phyloP scores from a whole-genome alignment of 169 alveolate species.

The Cryptosporidium sp. region DNA sequence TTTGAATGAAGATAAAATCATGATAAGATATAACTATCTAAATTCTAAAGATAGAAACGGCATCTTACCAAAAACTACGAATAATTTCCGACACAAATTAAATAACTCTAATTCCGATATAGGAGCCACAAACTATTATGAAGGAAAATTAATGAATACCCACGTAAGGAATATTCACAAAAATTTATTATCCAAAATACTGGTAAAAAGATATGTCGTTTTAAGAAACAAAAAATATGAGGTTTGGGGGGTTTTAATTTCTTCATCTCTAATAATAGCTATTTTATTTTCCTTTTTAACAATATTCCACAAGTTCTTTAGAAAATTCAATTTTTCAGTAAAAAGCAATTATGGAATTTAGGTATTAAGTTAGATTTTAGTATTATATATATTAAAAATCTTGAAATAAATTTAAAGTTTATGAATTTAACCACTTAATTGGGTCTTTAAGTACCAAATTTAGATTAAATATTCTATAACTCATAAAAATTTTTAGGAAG shows the following conservation, averaged over 20 bases:
- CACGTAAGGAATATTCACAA: not conserved
- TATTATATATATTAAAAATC: not conserved
- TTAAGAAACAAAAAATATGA: not conserved
- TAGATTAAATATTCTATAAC: too few relatives aligned
- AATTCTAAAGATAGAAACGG: not conserved
- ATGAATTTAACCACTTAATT: too few relatives aligned
- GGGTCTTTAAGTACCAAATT: too few relatives aligned
- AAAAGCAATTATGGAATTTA: too few relatives aligned
- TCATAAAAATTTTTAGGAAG: too few relatives aligned
- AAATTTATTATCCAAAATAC: not conserved
- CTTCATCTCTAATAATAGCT: not conserved
- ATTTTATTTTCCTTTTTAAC: not conserved
- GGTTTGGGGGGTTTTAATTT: not conserved
- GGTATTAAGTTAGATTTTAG: not conserved
- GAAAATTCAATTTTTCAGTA: too few relatives aligned
- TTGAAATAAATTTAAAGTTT: not conserved
- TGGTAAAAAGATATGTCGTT: not conserved
- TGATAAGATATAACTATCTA: conserved; percentile 13
- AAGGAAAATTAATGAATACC: not conserved
- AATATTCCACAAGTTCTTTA: not conserved
- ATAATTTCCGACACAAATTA: not conserved
- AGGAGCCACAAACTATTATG: not conserved
- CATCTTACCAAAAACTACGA: not conserved
- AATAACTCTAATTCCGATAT: not conserved
- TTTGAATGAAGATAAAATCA: conserved; percentile 16